Conservation (phyloP, 208 protist species). For the Endotrypanum monterogeii region DNA sequence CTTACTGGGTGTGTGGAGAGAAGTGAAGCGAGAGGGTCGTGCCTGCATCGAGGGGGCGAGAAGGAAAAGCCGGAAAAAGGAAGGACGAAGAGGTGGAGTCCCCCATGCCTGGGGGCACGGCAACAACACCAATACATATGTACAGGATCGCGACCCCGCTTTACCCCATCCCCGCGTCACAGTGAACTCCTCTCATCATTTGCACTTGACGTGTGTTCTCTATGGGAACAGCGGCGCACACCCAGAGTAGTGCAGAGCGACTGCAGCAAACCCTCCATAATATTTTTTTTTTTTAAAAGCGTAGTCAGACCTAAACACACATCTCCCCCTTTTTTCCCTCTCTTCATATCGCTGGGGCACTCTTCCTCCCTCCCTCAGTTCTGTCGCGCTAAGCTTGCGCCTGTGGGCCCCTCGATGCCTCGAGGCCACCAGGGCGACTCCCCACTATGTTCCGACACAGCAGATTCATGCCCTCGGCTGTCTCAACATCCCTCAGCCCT, state of each 20-base stretch:
- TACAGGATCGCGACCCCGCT: neutral
- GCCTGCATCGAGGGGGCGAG: no score
- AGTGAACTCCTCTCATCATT: neutral
- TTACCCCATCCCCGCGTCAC: neutral
- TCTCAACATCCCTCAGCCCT: slow-evolving; percentile 47
- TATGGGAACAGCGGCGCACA: no score
- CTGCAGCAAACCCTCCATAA: neutral
- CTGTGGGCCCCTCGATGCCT: no score
- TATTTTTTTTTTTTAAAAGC: no score
- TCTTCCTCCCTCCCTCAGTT: slow-evolving; percentile 1
- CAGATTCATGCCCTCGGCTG: slow-evolving; percentile 57
- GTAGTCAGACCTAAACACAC: neutral
- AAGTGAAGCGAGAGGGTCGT: no score
- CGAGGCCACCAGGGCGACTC: neutral
- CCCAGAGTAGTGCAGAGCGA: neutral
- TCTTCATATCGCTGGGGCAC: no score
- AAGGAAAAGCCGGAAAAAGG: no score
- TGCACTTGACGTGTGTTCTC: no score
- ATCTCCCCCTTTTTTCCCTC: neutral
- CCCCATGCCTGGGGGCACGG: no score
- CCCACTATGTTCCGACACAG: slow-evolving; percentile 26
- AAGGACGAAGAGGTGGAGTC: no score
- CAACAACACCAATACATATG: neutral
- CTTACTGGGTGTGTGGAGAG: no score
- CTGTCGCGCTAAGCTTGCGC: slow-evolving; percentile 5